Evolutionary conservation across 139 green algal genomes (phyloP), one percentile per base, ranked within the genome.

Genomic region (Pleodorina starrii): DNA sequence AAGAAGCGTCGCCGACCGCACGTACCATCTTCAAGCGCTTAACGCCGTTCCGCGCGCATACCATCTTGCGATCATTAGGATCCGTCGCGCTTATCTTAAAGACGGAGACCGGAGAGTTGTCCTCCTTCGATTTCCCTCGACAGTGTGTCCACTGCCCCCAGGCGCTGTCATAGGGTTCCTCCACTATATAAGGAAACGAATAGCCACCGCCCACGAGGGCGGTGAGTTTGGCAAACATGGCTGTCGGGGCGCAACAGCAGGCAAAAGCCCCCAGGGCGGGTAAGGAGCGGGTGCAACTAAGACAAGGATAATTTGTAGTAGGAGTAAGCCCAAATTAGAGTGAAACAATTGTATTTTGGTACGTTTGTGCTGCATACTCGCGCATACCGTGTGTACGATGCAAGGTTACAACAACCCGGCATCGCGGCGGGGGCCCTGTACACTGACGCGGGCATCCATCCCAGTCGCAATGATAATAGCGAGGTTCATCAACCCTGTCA

Each of bases 181-280:
- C 94, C 12, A 97, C 23, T 10, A 92, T 91, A 79, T 97, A 99
- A 0, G 95, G 93, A 51, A 98, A 94, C 0, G 88, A 76, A 32
- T 78, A 91, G 0, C 93, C 93, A 42, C 96, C 94, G 36, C 88
- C 78, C 2, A 97, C 94, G 1, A 98, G 73, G 1, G 96, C 93
- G 1, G 95, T 95, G 19, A 98, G 91, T 76, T 96, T 97, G 0
- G 95, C 95, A 90, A 98, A 98, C 96, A 98, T 97, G 35, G 17
- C 78, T 35, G 83, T 76, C 35, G 19, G 25, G 42, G 42, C 27
- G 72, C 72, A 57, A 80, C 72, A 80, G 42, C 40, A 35, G 71
- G 10, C 71, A 11, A 19, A 38, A 19, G 25, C 25, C 42, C 42
- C 68, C 32, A 73, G 63, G 69, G 38, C 38, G 69, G 2, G 7